A percentile compares a stretch with the other conserved stretches of the same genome.
Evolutionary conservation across 768 basidiomycete genomes (phyloP).

Genomic region (Macrolepiota dolichaula): DNA sequence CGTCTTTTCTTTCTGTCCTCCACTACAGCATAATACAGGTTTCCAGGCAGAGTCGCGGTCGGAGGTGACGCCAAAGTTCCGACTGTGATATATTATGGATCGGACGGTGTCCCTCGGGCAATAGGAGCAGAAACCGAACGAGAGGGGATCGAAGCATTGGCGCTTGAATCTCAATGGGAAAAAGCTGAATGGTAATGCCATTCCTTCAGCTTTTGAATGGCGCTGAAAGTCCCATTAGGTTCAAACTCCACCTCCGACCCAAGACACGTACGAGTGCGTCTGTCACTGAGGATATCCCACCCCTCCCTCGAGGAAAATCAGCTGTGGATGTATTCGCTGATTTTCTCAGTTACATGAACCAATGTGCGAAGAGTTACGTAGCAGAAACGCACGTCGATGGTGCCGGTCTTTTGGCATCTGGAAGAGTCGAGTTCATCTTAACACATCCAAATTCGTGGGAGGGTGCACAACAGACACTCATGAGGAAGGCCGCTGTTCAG

Average conservation of each 20-base stretch:
- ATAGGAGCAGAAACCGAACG: constrained; percentile 12
- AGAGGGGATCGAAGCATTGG: constrained; percentile 11
- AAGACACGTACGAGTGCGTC: constrained; percentile 11
- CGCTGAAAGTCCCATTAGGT: constrained; percentile 9
- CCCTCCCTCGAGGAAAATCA: constrained; percentile 38
- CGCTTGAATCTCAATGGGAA: constrained; percentile 10
- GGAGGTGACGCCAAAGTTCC: constrained; percentile 33
- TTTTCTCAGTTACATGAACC: constrained; percentile 44
- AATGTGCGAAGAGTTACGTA: constrained; percentile 44
- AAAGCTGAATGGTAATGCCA: constrained; percentile 11
- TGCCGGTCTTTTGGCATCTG: constrained; percentile 36
- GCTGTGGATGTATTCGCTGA: constrained; percentile 41
- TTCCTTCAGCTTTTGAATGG: not conserved
- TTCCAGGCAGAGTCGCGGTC: constrained; percentile 19
- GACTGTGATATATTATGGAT: constrained; percentile 31
- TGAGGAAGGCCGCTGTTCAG: constrained; percentile 45
- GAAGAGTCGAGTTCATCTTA: constrained; percentile 43
- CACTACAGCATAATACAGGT: constrained; percentile 9
- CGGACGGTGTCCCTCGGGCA: not conserved
- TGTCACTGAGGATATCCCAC: constrained; percentile 23
- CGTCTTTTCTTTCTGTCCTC: not conserved
- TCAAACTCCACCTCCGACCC: constrained; percentile 30
- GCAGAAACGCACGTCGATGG: constrained; percentile 42
- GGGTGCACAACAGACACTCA: constrained; percentile 47
- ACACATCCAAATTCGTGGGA: constrained; percentile 65